A percentile compares a stretch with the other conserved stretches of the same genome.
These are phyloP conservation scores for Phytophthora pseudosyringae DNA, from an alignment of 352 stramenopile species.

Conservation along the genomic window DNA sequence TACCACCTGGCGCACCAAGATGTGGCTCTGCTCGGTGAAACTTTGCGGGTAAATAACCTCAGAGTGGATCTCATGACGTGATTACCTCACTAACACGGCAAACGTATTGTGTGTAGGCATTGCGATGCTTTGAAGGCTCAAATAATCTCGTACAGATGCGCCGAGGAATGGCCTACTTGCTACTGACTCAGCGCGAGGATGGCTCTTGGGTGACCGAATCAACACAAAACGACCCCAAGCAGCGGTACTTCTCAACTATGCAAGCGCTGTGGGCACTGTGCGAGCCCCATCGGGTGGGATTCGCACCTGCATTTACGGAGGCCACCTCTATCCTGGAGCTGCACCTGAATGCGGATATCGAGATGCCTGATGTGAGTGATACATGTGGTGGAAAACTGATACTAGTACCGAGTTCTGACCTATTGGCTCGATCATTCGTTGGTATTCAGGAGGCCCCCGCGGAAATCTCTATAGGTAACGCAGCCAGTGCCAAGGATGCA, in stretches of 20 bases:
- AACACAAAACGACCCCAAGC: conserved; percentile 25
- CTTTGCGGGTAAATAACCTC: conserved; percentile 53
- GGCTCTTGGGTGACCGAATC: conserved; percentile 54
- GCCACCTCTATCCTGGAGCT: conserved; percentile 58
- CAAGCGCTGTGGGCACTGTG: conserved; percentile 55
- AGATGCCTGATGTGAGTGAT: conserved; percentile 25
- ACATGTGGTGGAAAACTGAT: not conserved
- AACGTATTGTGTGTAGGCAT: conserved; percentile 48
- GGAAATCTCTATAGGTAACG: not conserved
- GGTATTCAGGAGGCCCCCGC: conserved; percentile 9
- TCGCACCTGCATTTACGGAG: conserved; percentile 69
- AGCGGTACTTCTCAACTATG: conserved; percentile 62
- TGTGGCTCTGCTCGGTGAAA: conserved; percentile 69
- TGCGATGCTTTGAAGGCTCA: conserved; percentile 75
- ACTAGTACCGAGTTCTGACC: conserved; percentile 8
- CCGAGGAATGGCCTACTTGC: conserved; percentile 71
- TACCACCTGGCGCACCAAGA: conserved; percentile 82
- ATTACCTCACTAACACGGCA: not conserved
- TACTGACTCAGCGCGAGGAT: conserved; percentile 63
- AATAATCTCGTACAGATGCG: conserved; percentile 74
- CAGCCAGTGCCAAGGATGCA: conserved; percentile 4
- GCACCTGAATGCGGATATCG: conserved; percentile 68
- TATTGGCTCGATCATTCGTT: conserved; percentile 5
- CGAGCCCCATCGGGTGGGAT: conserved; percentile 53
- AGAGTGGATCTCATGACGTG: not conserved